phyloP scores from a whole-genome alignment of 2,329 filamentous ascomycete species.

The Trichoderma polysporum region DNA sequence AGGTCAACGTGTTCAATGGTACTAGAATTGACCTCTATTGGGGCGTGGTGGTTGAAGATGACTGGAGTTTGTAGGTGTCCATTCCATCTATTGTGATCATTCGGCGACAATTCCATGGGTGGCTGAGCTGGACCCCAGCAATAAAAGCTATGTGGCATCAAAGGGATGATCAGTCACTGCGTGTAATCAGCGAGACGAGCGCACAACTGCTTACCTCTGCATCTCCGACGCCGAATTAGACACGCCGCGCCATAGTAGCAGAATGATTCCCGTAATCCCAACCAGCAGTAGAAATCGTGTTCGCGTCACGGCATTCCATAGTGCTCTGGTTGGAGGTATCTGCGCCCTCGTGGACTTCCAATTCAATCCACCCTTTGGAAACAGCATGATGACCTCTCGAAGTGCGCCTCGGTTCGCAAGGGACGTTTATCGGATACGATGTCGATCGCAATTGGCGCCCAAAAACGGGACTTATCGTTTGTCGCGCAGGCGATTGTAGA shows the following conservation, averaged over 20 bases:
- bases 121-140: constrained; percentile 94
- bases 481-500: not conserved
- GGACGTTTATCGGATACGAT: not conserved
- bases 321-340: constrained; percentile 72
- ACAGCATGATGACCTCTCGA: constrained; percentile 65
- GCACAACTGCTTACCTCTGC: constrained; percentile 68
- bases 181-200: not conserved
- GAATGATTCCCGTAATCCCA: constrained; percentile 65
- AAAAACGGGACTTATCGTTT: not conserved
- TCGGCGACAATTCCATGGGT: constrained; percentile 92
- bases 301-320: constrained; percentile 69
- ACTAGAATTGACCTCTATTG: constrained; percentile 77
- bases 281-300: constrained; percentile 76
- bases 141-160: constrained; percentile 68
- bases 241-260: constrained; percentile 87
- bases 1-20: constrained; percentile 80
- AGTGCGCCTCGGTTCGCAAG: not conserved
- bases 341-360: constrained; percentile 87
- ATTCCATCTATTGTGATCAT: constrained; percentile 88
- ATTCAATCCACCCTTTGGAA: constrained; percentile 83
- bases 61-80: constrained; percentile 88
- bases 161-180: not conserved
- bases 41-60: constrained; percentile 91
- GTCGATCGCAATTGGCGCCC: not conserved
- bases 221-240: constrained; percentile 79